A percentile compares a stretch with the other conserved stretches of the same genome.
These are phyloP conservation scores for Trichoderma erinaceum DNA, from an alignment of 495 filamentous ascomycete species.

Conservation along the genomic window DNA sequence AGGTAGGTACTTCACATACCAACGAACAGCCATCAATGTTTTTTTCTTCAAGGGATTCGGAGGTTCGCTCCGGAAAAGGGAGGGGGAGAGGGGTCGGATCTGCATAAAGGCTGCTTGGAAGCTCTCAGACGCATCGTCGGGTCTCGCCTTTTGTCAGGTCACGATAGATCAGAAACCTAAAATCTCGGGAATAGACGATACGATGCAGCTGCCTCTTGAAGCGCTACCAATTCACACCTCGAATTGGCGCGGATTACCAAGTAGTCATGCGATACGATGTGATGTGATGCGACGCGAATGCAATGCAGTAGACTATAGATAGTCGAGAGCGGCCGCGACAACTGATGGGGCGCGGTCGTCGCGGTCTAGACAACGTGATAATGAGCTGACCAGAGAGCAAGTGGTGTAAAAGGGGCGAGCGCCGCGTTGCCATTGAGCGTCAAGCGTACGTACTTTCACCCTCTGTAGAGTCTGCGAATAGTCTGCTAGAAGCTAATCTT, in stretches of 20 bases:
- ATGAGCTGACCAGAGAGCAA: not conserved
- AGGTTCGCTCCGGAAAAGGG: constrained; percentile 7
- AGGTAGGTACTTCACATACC: not conserved
- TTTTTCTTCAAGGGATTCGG: not conserved
- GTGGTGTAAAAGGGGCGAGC: not conserved
- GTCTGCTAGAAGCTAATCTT: not conserved
- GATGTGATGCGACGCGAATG: not conserved
- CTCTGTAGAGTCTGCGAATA: not conserved
- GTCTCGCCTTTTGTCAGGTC: not conserved
- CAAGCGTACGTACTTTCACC: not conserved
- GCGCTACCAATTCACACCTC: too few species aligned
- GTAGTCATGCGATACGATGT: too few species aligned
- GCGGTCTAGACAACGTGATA: not conserved
- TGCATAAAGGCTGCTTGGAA: not conserved
- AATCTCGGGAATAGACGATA: not conserved
- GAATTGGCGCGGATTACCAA: too few species aligned
- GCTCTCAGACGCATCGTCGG: too few species aligned
- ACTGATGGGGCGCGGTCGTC: not conserved
- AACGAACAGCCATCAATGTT: not conserved
- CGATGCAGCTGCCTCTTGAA: too few species aligned
- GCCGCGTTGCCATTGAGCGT: not conserved
- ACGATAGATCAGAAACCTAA: not conserved
- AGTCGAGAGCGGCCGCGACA: not conserved
- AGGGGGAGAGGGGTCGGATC: not conserved
- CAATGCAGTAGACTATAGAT: not conserved